Evolutionary conservation across 371 early-diverging fungal genomes (phyloP).

Genomic region (Zychaea mexicana): DNA sequence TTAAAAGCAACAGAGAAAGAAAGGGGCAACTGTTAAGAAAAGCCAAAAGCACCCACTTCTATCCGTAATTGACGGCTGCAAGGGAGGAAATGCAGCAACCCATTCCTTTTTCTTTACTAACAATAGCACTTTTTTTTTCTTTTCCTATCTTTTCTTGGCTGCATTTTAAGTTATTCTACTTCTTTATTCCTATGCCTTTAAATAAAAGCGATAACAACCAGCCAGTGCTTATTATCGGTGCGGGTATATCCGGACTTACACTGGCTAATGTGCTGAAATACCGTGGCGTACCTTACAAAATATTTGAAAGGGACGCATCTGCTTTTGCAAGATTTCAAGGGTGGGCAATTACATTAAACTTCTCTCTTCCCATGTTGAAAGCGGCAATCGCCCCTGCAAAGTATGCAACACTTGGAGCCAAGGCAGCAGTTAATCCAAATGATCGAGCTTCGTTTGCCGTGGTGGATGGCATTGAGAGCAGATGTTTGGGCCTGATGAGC

Average conservation of each 20-base stretch:
- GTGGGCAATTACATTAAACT: constrained; percentile 24
- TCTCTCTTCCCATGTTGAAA: constrained; percentile 9
- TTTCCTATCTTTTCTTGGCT: too few species aligned
- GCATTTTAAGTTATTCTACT: too few species aligned
- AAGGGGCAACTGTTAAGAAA: too few species aligned
- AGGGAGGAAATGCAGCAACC: too few species aligned
- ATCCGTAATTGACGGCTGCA: too few species aligned
- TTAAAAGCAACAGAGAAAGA: too few species aligned
- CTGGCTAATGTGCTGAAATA: constrained; percentile 26
- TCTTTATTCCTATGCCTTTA: too few species aligned
- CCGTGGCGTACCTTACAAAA: constrained; percentile 21
- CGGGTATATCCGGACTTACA: constrained; percentile 34
- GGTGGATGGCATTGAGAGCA: constrained; percentile 9
- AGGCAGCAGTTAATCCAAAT: constrained; percentile 15
- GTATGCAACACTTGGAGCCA: constrained; percentile 3
- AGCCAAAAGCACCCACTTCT: too few species aligned
- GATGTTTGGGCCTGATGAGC: not conserved
- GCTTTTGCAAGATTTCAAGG: constrained; percentile 26
- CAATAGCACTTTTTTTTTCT: too few species aligned
- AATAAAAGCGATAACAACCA: not conserved
- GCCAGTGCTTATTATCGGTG: constrained; percentile 35
- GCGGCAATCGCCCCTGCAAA: constrained; percentile 6
- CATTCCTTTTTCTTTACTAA: too few species aligned
- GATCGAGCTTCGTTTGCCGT: constrained; percentile 5
- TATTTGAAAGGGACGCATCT: constrained; percentile 35